Conservation (phyloP, 768 basidiomycete genomes). For the Cystobasidium tubakii region DNA sequence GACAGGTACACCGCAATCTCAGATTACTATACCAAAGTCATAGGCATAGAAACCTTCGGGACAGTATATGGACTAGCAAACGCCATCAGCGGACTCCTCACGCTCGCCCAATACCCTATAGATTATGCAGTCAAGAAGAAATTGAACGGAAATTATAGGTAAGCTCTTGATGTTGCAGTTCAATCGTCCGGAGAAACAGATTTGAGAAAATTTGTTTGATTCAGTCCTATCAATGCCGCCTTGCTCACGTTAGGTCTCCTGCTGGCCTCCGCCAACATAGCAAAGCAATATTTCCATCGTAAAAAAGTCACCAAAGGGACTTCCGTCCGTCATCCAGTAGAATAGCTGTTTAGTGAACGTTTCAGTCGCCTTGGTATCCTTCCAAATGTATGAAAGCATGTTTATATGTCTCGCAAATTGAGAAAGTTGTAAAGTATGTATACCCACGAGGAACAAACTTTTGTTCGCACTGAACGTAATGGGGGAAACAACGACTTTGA, state of each 20-base stretch:
- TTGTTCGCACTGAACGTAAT: background rate
- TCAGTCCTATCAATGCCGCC: slow-evolving; percentile 19
- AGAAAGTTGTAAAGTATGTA: too few relatives aligned
- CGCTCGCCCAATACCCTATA: slow-evolving; percentile 49
- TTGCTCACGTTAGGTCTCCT: background rate
- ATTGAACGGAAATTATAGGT: slow-evolving; percentile 46
- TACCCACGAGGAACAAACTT: background rate
- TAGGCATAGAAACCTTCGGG: slow-evolving; percentile 50
- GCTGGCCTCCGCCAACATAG: slow-evolving; percentile 9
- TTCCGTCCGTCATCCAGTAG: background rate
- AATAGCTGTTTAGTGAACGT: background rate
- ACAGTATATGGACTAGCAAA: slow-evolving; percentile 51
- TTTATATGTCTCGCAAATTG: too few relatives aligned
- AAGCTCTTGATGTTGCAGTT: too few relatives aligned
- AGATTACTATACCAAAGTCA: slow-evolving; percentile 41
- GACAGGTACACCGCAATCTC: slow-evolving; percentile 49
- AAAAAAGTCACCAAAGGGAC: background rate
- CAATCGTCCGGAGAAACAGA: too few relatives aligned
- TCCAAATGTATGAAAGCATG: too few relatives aligned
- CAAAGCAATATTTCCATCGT: slow-evolving; percentile 24
- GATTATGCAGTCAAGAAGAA: slow-evolving; percentile 49
- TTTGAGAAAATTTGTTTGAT: too few relatives aligned
- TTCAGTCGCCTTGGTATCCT: too few relatives aligned
- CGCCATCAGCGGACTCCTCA: slow-evolving; percentile 49
- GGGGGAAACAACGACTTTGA: background rate